phyloP scores from a whole-genome alignment of 495 filamentous ascomycete genomes.

The Xylaria palmicola region DNA sequence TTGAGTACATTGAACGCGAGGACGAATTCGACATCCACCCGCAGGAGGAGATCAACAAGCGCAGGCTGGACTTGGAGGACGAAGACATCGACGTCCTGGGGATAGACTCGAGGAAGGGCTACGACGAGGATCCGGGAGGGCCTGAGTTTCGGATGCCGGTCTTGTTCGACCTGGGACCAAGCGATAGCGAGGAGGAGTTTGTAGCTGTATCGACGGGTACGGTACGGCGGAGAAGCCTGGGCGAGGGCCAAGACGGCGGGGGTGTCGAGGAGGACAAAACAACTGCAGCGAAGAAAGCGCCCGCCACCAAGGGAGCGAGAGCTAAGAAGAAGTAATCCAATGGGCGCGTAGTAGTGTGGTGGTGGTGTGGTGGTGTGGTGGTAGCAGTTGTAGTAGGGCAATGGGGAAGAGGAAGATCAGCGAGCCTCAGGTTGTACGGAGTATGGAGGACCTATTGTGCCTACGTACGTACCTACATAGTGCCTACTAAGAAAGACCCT shows the following conservation, averaged over 20 bases:
- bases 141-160: constrained; percentile 79
- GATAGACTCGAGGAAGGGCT: constrained; percentile 62
- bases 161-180: constrained; percentile 73
- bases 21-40: constrained; percentile 99
- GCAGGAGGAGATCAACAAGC: constrained; percentile 89
- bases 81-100: constrained; percentile 87
- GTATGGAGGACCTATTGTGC: too few species aligned
- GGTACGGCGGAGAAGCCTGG: constrained; percentile 68
- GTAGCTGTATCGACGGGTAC: constrained; percentile 81
- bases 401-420: too few species aligned
- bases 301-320: constrained; percentile 22
- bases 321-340: constrained; percentile 28
- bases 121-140: constrained; percentile 54
- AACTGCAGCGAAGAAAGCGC: constrained; percentile 32
- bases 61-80: constrained; percentile 78
- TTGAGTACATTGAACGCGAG: constrained; percentile 91
- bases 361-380: too few species aligned
- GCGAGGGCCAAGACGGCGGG: constrained; percentile 45
- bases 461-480: too few species aligned
- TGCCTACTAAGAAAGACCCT: too few species aligned
- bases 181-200: constrained; percentile 81
- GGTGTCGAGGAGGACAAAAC: constrained; percentile 36
- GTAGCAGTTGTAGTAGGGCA: not conserved
- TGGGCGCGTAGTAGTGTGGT: not conserved
- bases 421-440: too few species aligned